phyloP scores from a whole-genome alignment of 2,329 filamentous ascomycete species.

The Beauveria caledonica region DNA sequence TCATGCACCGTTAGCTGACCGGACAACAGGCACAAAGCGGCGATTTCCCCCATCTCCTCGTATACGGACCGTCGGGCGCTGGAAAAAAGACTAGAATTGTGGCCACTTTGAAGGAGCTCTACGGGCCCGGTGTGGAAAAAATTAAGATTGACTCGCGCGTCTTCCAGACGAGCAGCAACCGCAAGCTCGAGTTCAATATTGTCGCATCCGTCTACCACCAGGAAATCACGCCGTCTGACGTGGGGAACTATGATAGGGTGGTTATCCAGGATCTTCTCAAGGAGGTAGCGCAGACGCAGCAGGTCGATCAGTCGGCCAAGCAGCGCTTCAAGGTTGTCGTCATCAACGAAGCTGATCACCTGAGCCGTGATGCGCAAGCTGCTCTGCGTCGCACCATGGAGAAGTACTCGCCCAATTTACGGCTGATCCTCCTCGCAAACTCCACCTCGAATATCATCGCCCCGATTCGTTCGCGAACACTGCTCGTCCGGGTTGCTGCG shows the following conservation, averaged over 20 bases:
- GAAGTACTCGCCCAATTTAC: slow-evolving; percentile 93
- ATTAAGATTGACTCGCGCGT: slow-evolving; percentile 98
- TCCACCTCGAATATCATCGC: slow-evolving; percentile 98
- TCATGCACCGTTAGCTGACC: slow-evolving; percentile 9
- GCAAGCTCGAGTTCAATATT: slow-evolving; percentile 99
- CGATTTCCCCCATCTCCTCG: slow-evolving; percentile 94
- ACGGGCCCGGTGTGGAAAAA: slow-evolving; percentile 95
- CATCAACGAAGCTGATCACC: slow-evolving; percentile 95
- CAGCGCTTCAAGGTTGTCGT: slow-evolving; percentile 98
- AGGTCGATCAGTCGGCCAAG: slow-evolving; percentile 86
- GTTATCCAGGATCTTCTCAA: slow-evolving; percentile 94
- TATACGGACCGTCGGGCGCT: slow-evolving; percentile 92
- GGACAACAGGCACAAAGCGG: slow-evolving; percentile 74
- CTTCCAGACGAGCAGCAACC: slow-evolving; percentile 90
- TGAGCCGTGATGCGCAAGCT: slow-evolving; percentile 90
- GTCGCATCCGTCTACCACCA: slow-evolving; percentile 95
- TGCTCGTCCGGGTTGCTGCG: slow-evolving; percentile 85
- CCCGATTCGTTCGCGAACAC: slow-evolving; percentile 86
- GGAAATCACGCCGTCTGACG: slow-evolving; percentile 95
- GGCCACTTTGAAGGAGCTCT: slow-evolving; percentile 89
- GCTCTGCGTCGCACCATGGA: slow-evolving; percentile 95
- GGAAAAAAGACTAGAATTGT: slow-evolving; percentile 98
- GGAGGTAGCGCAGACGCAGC: slow-evolving; percentile 96
- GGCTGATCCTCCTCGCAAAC: slow-evolving; percentile 87
- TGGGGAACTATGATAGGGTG: slow-evolving; percentile 92